Conservation (phyloP, 805 yeast genomes). For the Citeromyces matritensis region DNA sequence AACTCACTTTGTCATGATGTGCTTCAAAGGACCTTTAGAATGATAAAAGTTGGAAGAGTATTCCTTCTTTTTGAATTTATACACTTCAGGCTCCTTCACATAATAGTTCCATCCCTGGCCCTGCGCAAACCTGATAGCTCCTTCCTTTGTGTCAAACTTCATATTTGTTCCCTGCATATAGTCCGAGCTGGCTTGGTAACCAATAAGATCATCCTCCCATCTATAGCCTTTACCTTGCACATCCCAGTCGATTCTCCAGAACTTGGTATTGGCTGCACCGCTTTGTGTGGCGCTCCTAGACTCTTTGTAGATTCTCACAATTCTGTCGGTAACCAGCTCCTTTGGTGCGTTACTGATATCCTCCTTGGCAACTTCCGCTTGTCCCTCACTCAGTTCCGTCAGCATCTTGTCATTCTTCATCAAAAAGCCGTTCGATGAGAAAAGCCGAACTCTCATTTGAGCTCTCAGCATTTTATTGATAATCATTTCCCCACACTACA, state of each 20-base stretch:
- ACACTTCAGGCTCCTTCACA: constrained; percentile 67
- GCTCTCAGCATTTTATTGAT: not conserved
- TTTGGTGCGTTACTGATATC: constrained; percentile 65
- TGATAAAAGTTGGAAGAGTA: constrained; percentile 62
- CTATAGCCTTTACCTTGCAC: constrained; percentile 60
- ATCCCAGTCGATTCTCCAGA: constrained; percentile 81
- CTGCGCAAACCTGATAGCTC: constrained; percentile 66
- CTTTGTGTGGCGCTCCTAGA: constrained; percentile 75
- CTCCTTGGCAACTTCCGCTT: constrained; percentile 28
- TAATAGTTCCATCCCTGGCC: constrained; percentile 81
- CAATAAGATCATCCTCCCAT: constrained; percentile 85
- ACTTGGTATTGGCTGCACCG: constrained; percentile 33
- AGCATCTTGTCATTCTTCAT: not conserved
- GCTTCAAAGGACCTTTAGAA: constrained; percentile 57
- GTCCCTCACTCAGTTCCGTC: not conserved
- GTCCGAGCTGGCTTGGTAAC: constrained; percentile 70
- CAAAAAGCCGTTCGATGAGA: not conserved
- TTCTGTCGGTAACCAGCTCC: constrained; percentile 43
- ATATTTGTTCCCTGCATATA: constrained; percentile 69
- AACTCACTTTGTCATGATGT: constrained; percentile 56
- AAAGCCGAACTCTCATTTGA: not conserved
- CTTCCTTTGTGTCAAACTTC: constrained; percentile 60
- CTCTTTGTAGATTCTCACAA: constrained; percentile 65
- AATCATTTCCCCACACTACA: not conserved
- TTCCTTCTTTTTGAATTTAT: constrained; percentile 61